Evolutionary conservation across 306 rosid species (phyloP).

Genomic region (Prunus dulcis): DNA sequence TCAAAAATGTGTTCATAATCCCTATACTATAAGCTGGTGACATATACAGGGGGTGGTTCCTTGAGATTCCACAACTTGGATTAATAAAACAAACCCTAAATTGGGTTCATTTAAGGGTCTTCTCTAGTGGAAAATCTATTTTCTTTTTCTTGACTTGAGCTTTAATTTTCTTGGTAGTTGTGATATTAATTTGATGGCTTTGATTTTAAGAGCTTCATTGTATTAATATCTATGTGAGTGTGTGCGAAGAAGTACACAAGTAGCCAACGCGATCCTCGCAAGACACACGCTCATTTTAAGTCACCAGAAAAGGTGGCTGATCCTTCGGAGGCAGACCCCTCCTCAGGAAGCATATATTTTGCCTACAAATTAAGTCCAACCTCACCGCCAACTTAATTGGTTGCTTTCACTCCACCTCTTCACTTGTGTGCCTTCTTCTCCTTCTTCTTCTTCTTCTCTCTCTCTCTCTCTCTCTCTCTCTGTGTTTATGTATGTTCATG

Average conservation of each 20-base stretch:
- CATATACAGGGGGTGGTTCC: slow-evolving; percentile 21
- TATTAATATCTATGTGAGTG: not conserved
- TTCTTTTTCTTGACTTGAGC: slow-evolving; percentile 43
- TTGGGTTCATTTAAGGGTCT: slow-evolving; percentile 2
- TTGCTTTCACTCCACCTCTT: slow-evolving; percentile 20
- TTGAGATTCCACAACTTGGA: slow-evolving; percentile 66
- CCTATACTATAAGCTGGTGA: slow-evolving; percentile 33
- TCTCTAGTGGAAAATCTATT: slow-evolving; percentile 2
- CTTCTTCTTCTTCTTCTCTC: not conserved
- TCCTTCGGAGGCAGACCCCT: slow-evolving; percentile 89
- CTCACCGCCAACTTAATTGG: slow-evolving; percentile 17
- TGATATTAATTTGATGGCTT: not conserved
- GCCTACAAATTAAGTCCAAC: slow-evolving; percentile 50
- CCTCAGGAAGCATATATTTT: slow-evolving; percentile 69
- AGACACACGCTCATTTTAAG: slow-evolving; percentile 48
- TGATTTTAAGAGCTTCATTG: slow-evolving; percentile 25
- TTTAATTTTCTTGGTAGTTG: slow-evolving; percentile 40
- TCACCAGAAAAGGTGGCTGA: slow-evolving; percentile 94
- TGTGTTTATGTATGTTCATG: not conserved
- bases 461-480: not conserved
- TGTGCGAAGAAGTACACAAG: not conserved
- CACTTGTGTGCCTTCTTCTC: not conserved
- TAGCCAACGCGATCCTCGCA: not conserved
- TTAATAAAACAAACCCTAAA: slow-evolving; percentile 20
- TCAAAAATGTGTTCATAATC: slow-evolving; percentile 38